Evolutionary conservation across 371 early-diverging fungal species (phyloP).

Genomic region (Mucor irregularis): DNA sequence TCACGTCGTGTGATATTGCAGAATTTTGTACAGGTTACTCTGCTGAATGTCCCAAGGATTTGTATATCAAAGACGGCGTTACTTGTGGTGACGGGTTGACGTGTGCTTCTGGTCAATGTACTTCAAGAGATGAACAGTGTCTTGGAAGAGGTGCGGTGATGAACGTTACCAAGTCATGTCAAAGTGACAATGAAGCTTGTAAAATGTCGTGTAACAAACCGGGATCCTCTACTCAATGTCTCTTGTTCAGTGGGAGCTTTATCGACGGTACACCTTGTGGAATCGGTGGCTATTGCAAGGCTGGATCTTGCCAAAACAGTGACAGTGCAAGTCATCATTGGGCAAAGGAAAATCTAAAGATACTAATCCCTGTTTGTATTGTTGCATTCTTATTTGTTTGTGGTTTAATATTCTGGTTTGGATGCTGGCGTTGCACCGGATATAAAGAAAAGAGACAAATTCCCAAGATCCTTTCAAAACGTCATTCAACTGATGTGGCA

Average conservation of each 20-base stretch:
- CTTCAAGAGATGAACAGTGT: constrained; percentile 85
- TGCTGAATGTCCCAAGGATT: constrained; percentile 78
- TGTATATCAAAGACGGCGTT: constrained; percentile 64
- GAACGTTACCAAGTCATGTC: constrained; percentile 50
- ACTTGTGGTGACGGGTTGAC: constrained; percentile 59
- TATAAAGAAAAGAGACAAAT: constrained; percentile 2
- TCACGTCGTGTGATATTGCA: constrained; percentile 79
- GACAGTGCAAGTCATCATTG: constrained; percentile 16
- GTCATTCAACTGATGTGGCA: no score
- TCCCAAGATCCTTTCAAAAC: background rate
- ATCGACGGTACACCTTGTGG: constrained; percentile 92
- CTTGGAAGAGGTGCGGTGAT: constrained; percentile 48
- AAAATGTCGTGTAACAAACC: constrained; percentile 70
- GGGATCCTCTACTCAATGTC: constrained; percentile 51
- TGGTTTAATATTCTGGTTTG: constrained; percentile 47
- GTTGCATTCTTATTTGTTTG: constrained; percentile 49
- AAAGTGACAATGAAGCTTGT: constrained; percentile 55
- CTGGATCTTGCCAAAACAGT: constrained; percentile 38
- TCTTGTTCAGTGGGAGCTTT: constrained; percentile 77
- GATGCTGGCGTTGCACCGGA: constrained; percentile 28
- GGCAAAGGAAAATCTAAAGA: constrained; percentile 39
- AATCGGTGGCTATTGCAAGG: constrained; percentile 59
- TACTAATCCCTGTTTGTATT: constrained; percentile 56
- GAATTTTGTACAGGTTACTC: constrained; percentile 81
- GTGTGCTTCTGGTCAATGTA: constrained; percentile 92